Evolutionary conservation across 2,329 filamentous ascomycete genomes (phyloP), one percentile per base, ranked within the genome.

Genomic region (Cercospora zeae-maydis): DNA sequence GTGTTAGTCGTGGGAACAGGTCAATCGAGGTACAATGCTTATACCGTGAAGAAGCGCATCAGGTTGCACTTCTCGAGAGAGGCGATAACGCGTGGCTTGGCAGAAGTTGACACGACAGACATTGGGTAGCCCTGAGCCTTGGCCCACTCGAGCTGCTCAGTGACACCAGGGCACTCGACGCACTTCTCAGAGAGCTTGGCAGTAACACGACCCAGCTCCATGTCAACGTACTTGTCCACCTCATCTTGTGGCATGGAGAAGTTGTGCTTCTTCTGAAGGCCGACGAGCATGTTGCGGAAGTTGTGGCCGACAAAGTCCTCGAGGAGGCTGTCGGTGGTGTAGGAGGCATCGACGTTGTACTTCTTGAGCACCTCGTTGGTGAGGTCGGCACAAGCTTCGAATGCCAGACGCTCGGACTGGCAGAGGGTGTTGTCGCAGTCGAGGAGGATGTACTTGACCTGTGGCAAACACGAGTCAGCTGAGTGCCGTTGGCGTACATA

Each of bases 221-320:
- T 82, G 71, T 80, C 82, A 66, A 96, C 91, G 75, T 91, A 96
- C 42, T 75, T 76, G 71, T 95, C 87, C 62, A 92, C 78, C 74
- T 96, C 90, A 1, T 85, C 86, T 19, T 82, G 76, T 27, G 78
- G 71, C 78, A 96, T 85, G 58, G 83, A 79, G 78, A 96, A 93
- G 77, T 83, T 82, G 82, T 91, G 87, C 77, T 90, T 88, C 76
- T 86, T 80, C 78, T 92, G 87, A 65, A 96, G 86, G 65, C 86
- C 86, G 63, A 81, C 78, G 79, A 96, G 88, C 91, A 96, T 96
- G 78, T 91, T 91, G 70, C 92, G 91, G 84, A 96, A 96, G 84
- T 96, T 96, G 77, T 95, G 89, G 72, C 93, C 92, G 71, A 96
- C 91, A 73, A 96, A 96, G 79, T 96, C 90, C 70, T 83, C 81